Conservation (phyloP, 2,329 filamentous ascomycete species). For the Pestalotiopsis sp. region DNA sequence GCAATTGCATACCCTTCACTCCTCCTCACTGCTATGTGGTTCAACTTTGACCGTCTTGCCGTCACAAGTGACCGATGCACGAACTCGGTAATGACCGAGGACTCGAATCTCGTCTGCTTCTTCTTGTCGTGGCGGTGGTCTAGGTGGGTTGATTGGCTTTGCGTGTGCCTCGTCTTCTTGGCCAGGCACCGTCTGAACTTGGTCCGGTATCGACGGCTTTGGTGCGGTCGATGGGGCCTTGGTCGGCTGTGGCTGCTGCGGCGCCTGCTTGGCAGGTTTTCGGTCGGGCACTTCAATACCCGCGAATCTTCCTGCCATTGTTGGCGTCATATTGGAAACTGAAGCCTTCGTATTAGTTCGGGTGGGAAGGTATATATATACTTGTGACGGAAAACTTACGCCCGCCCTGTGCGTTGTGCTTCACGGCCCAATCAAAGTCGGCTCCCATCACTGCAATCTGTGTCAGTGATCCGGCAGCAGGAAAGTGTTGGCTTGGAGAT, state of each 20-base stretch:
- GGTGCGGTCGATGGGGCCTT: neutral
- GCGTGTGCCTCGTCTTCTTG: neutral
- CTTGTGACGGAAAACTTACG: neutral
- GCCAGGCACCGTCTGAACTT: neutral
- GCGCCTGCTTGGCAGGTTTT: neutral
- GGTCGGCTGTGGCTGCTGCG: neutral
- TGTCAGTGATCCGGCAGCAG: neutral
- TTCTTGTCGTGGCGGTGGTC: neutral
- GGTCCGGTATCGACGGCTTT: neutral
- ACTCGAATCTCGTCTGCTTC: neutral
- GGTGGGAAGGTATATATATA: neutral
- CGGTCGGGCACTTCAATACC: neutral
- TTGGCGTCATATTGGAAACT: too few species aligned
- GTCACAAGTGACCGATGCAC: neutral
- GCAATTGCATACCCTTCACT: neutral
- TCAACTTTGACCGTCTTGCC: neutral
- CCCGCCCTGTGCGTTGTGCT: neutral
- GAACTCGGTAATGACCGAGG: neutral
- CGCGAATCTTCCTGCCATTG: neutral
- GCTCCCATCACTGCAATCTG: neutral
- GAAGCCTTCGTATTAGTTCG: too few species aligned
- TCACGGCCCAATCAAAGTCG: neutral
- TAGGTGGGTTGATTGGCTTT: neutral
- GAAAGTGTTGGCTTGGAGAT: neutral
- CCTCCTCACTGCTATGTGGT: neutral